phyloP scores from a whole-genome alignment of 805 yeast genomes.

The Aciculoconidium aculeatum region DNA sequence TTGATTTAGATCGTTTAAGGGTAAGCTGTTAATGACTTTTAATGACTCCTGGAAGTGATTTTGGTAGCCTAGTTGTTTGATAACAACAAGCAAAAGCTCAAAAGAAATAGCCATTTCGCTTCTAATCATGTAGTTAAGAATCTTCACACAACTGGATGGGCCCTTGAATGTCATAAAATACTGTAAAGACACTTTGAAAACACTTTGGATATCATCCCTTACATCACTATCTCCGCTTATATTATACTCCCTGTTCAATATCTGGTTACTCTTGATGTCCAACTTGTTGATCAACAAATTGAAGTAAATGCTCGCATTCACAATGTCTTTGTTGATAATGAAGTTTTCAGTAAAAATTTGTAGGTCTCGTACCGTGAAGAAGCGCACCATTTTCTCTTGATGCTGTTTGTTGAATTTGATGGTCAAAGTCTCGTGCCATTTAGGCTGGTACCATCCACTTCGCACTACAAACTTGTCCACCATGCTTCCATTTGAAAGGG shows the following conservation, averaged over 20 bases:
- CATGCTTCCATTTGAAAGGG: conserved; percentile 23
- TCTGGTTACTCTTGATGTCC: conserved; percentile 20
- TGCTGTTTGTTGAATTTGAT: conserved; percentile 13
- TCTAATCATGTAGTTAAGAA: conserved; percentile 27
- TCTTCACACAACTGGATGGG: conserved; percentile 24
- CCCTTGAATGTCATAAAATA: conserved; percentile 36
- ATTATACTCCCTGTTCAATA: conserved; percentile 2
- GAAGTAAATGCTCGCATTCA: conserved; percentile 28
- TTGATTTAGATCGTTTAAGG: conserved; percentile 14
- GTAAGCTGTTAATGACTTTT: conserved; percentile 25
- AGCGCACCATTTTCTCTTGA: conserved; percentile 24
- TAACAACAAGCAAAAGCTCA: conserved; percentile 20
- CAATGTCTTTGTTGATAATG: conserved; percentile 22
- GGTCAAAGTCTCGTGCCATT: conserved; percentile 30
- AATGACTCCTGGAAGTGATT: conserved; percentile 30
- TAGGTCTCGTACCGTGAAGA: conserved; percentile 24
- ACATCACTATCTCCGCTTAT: conserved; percentile 13
- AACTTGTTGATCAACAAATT: conserved; percentile 32
- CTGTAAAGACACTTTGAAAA: conserved; percentile 23
- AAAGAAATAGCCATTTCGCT: conserved; percentile 21
- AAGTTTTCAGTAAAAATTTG: conserved; percentile 17
- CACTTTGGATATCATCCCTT: conserved; percentile 18
- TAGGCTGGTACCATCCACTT: conserved; percentile 31
- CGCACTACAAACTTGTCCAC: conserved; percentile 28
- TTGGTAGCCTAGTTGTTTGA: conserved; percentile 24